Percentiles rank a stretch among this genome's conserved stretches.
Evolutionary conservation across 129 eudicot species (phyloP).

Genomic region (carrot (Daucus carota)): DH1_v3.0 NC_030388.2:15131501-15132000

Average conservation of each 20-base stretch:
- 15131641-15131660: too few species aligned
- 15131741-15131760: neutral
- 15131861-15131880: neutral
- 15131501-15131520: neutral
- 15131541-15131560: neutral
- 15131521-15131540: neutral
- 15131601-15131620: neutral
- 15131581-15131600: neutral
- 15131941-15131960: neutral
- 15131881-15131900: neutral
- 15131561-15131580: neutral
- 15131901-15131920: neutral
- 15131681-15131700: neutral
- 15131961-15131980: neutral
- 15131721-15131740: neutral
- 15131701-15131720: neutral
- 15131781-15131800: neutral
- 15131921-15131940: neutral
- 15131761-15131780: too few species aligned
- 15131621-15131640: too few species aligned
- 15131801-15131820: neutral
- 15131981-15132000: neutral
- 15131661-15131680: neutral
- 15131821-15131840: neutral
- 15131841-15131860: neutral